Base-by-base conservation (phyloP, 345 rosid genomes). In the Aurinia saxatilis region DNA sequence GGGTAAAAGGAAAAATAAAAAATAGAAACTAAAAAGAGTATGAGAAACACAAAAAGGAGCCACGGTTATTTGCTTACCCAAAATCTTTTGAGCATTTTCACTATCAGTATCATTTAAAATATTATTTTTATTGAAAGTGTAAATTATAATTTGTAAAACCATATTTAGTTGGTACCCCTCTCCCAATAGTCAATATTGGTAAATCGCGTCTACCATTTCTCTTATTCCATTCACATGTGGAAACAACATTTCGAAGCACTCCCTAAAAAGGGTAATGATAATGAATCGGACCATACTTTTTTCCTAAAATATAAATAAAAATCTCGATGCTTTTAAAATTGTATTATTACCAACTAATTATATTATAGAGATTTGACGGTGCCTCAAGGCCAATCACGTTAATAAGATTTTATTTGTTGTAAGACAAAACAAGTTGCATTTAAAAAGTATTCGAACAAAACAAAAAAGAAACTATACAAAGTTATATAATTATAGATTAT, bases 151-250 rank as follows among this genome's bases (percentile, higher is more conserved):
- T 10, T 30, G 21, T 30, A 49, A 67, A 38, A 38, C 7, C 6
- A 4, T 10, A 55, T 36, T 27, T 33, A 37, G 35, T 1, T 5
- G 8, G 18, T n/a, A 21, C 14, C 44, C 48, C 11, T 21, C 35
- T 6, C 7, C 19, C 1, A 15, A 11, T 46, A 16, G 61, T 50
- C 55, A 60, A 53, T 45, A 40, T 45, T 18, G 49, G 50, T 56
- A 38, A 45, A 30, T 17, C 15, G 62, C 47, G 37, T 61, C 63
- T 61, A 61, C 57, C 45, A 45, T 54, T 50, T 54, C 39, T 60
- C 27, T 37, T 10, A 55, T 70, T 46, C 63, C 63, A 62, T 70
- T 70, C 74, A 70, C 74, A 70, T 37, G 18, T 46, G 67, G 37
- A 57, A 69, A 42, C 59, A 34, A 44, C 16, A 52, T 6, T 44